Base-by-base conservation (phyloP, 495 filamentous ascomycete species). In the Barbatosphaeria neglecta region DNA sequence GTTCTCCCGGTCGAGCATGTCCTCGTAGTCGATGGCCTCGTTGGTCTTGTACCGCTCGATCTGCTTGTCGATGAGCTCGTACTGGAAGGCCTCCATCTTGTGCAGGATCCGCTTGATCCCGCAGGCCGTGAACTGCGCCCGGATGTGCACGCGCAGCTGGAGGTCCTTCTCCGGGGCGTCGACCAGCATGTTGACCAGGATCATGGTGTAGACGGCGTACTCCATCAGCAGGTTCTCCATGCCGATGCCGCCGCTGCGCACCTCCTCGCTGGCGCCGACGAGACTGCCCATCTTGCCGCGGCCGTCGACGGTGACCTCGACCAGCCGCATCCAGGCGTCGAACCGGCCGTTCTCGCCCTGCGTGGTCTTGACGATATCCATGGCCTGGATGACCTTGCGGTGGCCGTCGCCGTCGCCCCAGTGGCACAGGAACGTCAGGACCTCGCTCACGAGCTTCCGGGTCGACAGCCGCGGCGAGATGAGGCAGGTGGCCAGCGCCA, bases 161-260 rank as follows among this genome's bases (percentile, higher is more conserved):
- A 98, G 68, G 59, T 98, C 92, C 50, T 73, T 74, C 58, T 94
- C 86, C 7, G 87, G 82, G 6, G 90, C 88, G 61, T 96, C 90
- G 46, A 97, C 83, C 55, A 98, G 74, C 82, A 95, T 95, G 60
- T 98, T 98, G 67, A 98, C 81, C 53, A 98, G 70, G 54, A 97
- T 86, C 64, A 98, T 78, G 7, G 90, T 90, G 13, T 93, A 87
- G 41, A 97, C 87, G 10, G 89, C 93, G 57, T 98, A 98, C 74
- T 98, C 92, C 92, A 98, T 98, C 13, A 98, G 76, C 41, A 94
- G 76, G 58, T 95, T 97, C 74, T 98, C 92, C 87, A 97, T 93
- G 62, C 93, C 92, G 61, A 96, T 94, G 44, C 92, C 92, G 45
- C 93, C 92, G 64, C 86, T 95, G 58, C 92, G 86, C 50, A 95